These are phyloP conservation scores for Pseudocercospora fijiensis DNA, from an alignment of 2,329 filamentous ascomycete genomes.

Conservation along the genomic window DNA sequence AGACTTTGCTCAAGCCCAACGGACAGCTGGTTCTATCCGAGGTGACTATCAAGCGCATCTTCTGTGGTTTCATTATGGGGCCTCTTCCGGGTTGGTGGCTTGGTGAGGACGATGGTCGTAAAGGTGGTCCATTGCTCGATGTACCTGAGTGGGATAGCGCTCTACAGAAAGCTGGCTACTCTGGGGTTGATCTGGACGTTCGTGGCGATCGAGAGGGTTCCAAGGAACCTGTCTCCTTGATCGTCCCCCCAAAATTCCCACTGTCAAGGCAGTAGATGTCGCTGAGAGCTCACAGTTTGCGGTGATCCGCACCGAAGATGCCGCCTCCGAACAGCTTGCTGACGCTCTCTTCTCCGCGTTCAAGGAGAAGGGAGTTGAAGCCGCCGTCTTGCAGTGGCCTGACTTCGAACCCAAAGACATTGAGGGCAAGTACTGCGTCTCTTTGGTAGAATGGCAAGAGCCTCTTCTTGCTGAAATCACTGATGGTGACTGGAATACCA, in stretches of 20 bases:
- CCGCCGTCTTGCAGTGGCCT: neutral
- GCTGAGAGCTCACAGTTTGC: neutral
- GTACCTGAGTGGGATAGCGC: constrained; percentile 36
- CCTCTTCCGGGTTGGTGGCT: constrained; percentile 14
- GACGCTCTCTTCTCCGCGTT: constrained; percentile 1
- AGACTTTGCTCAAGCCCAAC: constrained; percentile 22
- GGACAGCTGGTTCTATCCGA: constrained; percentile 17
- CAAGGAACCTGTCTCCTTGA: constrained; percentile 12
- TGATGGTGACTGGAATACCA: constrained; percentile 2
- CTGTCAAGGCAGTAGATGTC: neutral
- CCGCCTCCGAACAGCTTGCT: neutral
- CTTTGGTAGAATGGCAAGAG: constrained; percentile 9
- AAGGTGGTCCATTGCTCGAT: constrained; percentile 28
- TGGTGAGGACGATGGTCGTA: constrained; percentile 30
- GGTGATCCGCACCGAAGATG: constrained; percentile 2
- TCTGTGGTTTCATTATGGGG: constrained; percentile 14
- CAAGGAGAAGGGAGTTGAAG: neutral
- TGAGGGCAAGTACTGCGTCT: constrained; percentile 15
- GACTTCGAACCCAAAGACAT: constrained; percentile 5
- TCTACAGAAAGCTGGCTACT: constrained; percentile 26
- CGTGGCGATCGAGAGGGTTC: constrained; percentile 10
- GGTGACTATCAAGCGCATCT: constrained; percentile 18
- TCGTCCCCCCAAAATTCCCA: constrained; percentile 8
- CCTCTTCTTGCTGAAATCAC: constrained; percentile 8
- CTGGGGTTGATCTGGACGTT: constrained; percentile 12